Evolutionary conservation across 2,329 filamentous ascomycete genomes (phyloP).

Genomic region (Phyllosticta citribraziliensis): DNA sequence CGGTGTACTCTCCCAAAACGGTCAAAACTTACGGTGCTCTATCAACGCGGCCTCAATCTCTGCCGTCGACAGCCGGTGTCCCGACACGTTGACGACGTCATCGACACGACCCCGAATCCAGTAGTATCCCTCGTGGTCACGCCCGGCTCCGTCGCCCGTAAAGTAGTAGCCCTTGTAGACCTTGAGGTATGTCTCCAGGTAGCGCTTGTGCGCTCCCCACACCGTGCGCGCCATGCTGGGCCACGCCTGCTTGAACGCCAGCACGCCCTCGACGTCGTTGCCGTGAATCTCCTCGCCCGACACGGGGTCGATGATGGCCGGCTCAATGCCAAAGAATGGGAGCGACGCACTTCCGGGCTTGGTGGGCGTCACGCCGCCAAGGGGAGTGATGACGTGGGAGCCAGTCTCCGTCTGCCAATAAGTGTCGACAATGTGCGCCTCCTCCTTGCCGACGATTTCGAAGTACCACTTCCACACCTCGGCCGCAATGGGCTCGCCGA

Average conservation of each 20-base stretch:
- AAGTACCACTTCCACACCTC: constrained; percentile 99
- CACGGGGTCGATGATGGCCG: constrained; percentile 92
- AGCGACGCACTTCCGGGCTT: constrained; percentile 94
- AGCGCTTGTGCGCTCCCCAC: constrained; percentile 94
- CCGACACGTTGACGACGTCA: constrained; percentile 96
- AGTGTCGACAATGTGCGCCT: constrained; percentile 88
- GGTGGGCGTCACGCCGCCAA: constrained; percentile 87
- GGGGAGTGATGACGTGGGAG: constrained; percentile 87
- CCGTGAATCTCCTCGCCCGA: constrained; percentile 87
- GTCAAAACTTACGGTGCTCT: constrained; percentile 56
- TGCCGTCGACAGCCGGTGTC: constrained; percentile 89
- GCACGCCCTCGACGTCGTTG: constrained; percentile 93
- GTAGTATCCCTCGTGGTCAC: constrained; percentile 98
- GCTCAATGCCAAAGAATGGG: constrained; percentile 97
- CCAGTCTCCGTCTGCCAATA: constrained; percentile 99
- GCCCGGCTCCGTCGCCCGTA: constrained; percentile 86
- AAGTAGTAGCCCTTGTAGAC: constrained; percentile 98
- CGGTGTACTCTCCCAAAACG: too few relatives aligned
- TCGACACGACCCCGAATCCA: constrained; percentile 99
- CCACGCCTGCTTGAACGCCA: constrained; percentile 97
- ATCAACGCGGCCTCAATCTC: constrained; percentile 97
- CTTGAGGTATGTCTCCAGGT: constrained; percentile 97
- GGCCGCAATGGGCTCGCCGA: constrained; percentile 93
- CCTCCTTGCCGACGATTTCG: constrained; percentile 85
- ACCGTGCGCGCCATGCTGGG: constrained; percentile 97